These are phyloP conservation scores for Fusarium penzigii DNA, from an alignment of 2,329 filamentous ascomycete genomes.

Conservation along the genomic window DNA sequence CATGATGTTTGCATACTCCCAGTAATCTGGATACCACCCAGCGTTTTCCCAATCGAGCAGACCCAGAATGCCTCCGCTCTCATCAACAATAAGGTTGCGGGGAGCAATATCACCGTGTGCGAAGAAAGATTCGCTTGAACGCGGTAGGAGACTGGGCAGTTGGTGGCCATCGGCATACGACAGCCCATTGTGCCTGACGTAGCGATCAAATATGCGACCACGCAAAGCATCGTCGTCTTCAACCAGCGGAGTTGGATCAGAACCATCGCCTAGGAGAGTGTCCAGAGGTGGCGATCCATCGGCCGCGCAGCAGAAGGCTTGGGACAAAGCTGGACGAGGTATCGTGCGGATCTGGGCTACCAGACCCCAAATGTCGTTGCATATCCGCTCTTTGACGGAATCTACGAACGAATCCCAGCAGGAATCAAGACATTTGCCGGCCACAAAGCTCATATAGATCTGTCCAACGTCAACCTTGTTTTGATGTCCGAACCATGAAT, in stretches of 20 bases:
- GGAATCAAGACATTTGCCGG: constrained; percentile 5
- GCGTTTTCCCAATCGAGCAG: constrained; percentile 8
- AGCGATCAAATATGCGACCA: constrained; percentile 10
- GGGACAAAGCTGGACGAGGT: constrained; percentile 7
- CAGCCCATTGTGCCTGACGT: constrained; percentile 10
- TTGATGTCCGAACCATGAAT: constrained; percentile 1
- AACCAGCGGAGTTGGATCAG: constrained; percentile 6
- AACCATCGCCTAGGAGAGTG: constrained; percentile 5
- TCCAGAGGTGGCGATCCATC: constrained; percentile 10
- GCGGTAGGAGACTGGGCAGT: constrained; percentile 2
- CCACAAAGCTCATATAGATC: constrained; percentile 9
- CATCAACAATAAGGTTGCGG: constrained; percentile 8
- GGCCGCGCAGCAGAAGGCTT: constrained; percentile 11
- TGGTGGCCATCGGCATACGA: constrained; percentile 7
- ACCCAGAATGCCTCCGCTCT: constrained; percentile 1
- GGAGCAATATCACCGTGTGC: constrained; percentile 12
- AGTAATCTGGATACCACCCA: constrained; percentile 11
- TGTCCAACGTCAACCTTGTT: constrained; percentile 4
- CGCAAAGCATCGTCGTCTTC: constrained; percentile 11
- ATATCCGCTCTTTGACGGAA: constrained; percentile 9
- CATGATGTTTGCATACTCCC: constrained; percentile 15
- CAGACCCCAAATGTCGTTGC: constrained; percentile 12
- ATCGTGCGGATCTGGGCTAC: constrained; percentile 9
- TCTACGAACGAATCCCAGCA: constrained; percentile 9
- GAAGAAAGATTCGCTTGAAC: constrained; percentile 6